Evolutionary conservation across 371 early-diverging fungal species (phyloP).

Genomic region (Cokeromyces recurvatus): DNA sequence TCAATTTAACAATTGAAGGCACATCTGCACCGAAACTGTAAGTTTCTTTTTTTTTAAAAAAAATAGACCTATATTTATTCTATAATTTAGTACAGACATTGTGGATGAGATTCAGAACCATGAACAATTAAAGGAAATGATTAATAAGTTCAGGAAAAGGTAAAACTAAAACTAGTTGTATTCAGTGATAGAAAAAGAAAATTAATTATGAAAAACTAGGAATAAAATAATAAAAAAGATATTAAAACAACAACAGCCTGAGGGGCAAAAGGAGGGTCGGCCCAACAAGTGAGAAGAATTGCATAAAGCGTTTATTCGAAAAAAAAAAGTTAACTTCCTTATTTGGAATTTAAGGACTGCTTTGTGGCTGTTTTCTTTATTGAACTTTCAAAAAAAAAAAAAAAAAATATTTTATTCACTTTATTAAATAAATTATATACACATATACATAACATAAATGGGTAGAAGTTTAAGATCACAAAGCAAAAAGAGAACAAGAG

Average conservation of each 20-base stretch:
- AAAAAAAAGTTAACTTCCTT: too few species aligned
- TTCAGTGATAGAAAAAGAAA: too few species aligned
- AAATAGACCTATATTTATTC: not conserved
- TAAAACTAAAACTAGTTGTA: too few species aligned
- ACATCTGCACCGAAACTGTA: constrained; percentile 37
- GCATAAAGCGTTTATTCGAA: too few species aligned
- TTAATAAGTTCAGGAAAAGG: constrained; percentile 28
- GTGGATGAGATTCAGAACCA: constrained; percentile 20
- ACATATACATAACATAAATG: constrained; percentile 15
- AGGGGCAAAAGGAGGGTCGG: not conserved
- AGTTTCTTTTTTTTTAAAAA: not conserved
- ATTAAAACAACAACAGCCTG: not conserved
- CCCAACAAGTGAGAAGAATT: too few species aligned
- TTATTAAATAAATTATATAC: not conserved
- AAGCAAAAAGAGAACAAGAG: constrained; percentile 36
- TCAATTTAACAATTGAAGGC: constrained; percentile 37
- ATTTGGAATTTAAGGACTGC: too few species aligned
- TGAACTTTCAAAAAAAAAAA: constrained; percentile 1
- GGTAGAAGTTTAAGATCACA: constrained; percentile 43
- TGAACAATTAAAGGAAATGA: constrained; percentile 28
- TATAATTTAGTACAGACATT: too few species aligned
- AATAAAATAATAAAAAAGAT: constrained; percentile 2
- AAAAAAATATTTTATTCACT: constrained; percentile 5
- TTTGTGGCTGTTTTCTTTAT: not conserved
- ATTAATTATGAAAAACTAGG: too few species aligned